Percentiles rank a stretch among this genome's conserved stretches.
phyloP scores from a whole-genome alignment of 208 protist genomes.

The Crithidia mellificae region DNA sequence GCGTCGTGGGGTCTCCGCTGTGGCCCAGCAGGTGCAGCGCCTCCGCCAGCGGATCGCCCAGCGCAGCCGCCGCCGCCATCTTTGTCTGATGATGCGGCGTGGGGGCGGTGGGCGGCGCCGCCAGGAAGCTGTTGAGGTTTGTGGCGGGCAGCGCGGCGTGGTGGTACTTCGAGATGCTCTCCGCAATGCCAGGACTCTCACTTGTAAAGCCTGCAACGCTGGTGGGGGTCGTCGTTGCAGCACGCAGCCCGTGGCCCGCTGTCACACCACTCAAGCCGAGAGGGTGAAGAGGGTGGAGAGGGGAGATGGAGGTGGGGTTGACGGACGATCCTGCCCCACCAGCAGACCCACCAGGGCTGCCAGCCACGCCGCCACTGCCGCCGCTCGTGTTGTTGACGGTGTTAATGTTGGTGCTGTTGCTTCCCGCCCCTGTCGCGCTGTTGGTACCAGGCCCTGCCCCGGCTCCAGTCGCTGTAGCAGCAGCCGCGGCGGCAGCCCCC shows the following conservation, averaged over 20 bases:
- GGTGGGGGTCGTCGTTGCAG: not conserved
- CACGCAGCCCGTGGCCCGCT: slow-evolving; percentile 17
- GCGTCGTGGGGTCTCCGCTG: not conserved
- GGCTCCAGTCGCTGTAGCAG: no score
- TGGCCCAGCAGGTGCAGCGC: slow-evolving; percentile 26
- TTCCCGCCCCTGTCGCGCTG: no score
- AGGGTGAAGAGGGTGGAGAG: not conserved
- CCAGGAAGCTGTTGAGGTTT: not conserved
- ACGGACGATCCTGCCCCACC: not conserved
- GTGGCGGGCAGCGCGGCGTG: slow-evolving; percentile 24
- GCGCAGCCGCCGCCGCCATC: slow-evolving; percentile 13
- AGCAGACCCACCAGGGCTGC: not conserved
- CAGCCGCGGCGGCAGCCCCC: no score
- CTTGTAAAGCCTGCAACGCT: not conserved
- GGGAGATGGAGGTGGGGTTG: not conserved
- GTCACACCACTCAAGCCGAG: slow-evolving; percentile 11
- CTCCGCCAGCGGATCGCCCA: slow-evolving; percentile 28
- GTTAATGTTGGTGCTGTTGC: no score
- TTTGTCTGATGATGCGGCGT: slow-evolving; percentile 20
- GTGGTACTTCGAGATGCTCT: slow-evolving; percentile 15
- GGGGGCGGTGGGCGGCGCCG: not conserved
- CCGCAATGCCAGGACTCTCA: slow-evolving; percentile 1
- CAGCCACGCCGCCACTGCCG: no score
- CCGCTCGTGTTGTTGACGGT: no score
- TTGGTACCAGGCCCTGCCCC: no score